Base-by-base conservation (phyloP, 495 filamentous ascomycete genomes). In the Viridothelium virens region DNA sequence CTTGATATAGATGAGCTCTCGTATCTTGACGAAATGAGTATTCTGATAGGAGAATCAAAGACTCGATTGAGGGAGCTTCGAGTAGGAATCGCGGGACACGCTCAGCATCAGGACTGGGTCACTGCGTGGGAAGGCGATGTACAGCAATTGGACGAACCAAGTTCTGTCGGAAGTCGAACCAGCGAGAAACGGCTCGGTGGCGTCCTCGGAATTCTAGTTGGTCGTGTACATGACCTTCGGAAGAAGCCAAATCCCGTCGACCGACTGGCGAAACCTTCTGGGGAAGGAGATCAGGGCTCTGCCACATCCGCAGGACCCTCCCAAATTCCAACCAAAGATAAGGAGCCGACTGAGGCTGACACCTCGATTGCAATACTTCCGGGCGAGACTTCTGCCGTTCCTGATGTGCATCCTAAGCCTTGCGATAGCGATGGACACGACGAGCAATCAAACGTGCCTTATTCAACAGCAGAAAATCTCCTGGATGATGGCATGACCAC, bases 1-100 rank as follows among this genome's bases (percentile, higher is more conserved):
- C 80, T 97, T 53, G 89, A 96, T 68, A 91, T 97, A 59, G 93
- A 97, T 70, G 91, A 96, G 72, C 79, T 89, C 6, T 83, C 86
- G 25, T 96, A 97, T 77, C 75, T 96, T 46, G 91, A 96, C 70
- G 93, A 97, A 77, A 87, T 96, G 82, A 89, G 87, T 44, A 79
- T 89, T 61, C 82, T 96, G 2, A 87, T 97, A 66, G 87, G 87
- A 62, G 83, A 87, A 18, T 95, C 90, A 25, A 83, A 83, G 66
- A 78, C 81, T 67, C 78, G 79, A 18, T 78, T 97, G 25, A 81
- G 82, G 41, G 92, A 96, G 76, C 78, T 97, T 39, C 83, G 91
- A 41, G 83, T 96, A 3, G 91, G 92, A 4, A 87, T 97, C 63
- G 85, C 90, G 14, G 70, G 76, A 6, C 86, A 86, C 66, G 86